These are phyloP conservation scores for Xerocomellus chrysenteron DNA, from an alignment of 768 basidiomycete genomes.

Conservation along the genomic window DNA sequence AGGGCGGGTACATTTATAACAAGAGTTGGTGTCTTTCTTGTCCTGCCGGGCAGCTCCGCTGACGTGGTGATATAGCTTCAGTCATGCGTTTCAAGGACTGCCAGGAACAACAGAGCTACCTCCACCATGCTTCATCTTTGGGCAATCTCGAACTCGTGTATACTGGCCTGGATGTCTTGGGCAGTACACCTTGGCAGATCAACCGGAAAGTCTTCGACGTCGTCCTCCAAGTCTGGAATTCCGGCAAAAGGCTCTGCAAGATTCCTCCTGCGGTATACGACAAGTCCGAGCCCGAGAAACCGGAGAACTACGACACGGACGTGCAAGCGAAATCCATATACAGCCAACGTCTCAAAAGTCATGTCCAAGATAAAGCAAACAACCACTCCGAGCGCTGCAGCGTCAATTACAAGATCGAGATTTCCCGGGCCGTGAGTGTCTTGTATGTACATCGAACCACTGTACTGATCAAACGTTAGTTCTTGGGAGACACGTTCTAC, in stretches of 20 bases:
- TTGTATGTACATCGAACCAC: neutral
- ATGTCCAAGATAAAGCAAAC: constrained; percentile 61
- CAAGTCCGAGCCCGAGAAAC: constrained; percentile 57
- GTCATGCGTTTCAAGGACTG: constrained; percentile 95
- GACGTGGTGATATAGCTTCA: constrained; percentile 38
- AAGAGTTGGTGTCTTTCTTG: constrained; percentile 47
- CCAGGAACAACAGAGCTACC: constrained; percentile 76
- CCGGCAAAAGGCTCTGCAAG: constrained; percentile 77
- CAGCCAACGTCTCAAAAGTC: constrained; percentile 52
- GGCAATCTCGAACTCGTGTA: constrained; percentile 84
- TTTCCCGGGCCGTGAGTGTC: constrained; percentile 77
- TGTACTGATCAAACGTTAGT: constrained; percentile 42
- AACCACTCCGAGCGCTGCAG: constrained; percentile 91
- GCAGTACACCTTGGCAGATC: constrained; percentile 87
- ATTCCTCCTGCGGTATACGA: constrained; percentile 76
- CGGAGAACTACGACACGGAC: constrained; percentile 46
- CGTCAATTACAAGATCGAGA: constrained; percentile 96
- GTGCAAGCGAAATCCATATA: constrained; percentile 55
- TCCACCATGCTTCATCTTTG: constrained; percentile 67
- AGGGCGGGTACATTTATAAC: constrained; percentile 84
- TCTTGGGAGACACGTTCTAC: constrained; percentile 85
- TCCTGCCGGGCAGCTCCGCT: neutral
- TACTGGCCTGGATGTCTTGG: constrained; percentile 86
- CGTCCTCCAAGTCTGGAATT: constrained; percentile 83
- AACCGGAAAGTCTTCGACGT: constrained; percentile 77